Evolutionary conservation across 306 rosid species (phyloP), one percentile per base, ranked within the genome.

Genomic region (Canavalia ensiformis): DNA sequence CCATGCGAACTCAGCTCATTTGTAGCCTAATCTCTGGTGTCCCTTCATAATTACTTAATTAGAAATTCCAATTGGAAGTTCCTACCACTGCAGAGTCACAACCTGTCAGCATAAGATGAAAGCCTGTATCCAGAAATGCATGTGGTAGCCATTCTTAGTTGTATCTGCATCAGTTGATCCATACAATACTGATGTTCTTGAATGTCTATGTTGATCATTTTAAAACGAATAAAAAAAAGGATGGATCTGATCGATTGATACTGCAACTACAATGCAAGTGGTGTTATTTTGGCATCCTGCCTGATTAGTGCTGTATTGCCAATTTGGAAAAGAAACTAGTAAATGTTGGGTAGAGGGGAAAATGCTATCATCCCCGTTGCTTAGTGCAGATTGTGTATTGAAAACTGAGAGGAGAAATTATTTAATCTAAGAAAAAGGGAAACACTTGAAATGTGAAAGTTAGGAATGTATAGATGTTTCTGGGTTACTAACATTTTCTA

Each of bases 401-500:
- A 72, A 72, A 66, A 67, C 12, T 56, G 0, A 34, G 52, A 31
- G 66, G 74, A 74, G 11, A 58, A 31, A 10, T 5, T 49, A 11
- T 66, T 65, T 18, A 65, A 74, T 51, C 5, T 39, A 47, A 8
- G 50, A 58, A 51, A 60, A 44, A 49, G 47, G 73, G 29, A 83
- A 77, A 54, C 18, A 13, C 56, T 47, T 67, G 77, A 55, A 58
- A 70, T 58, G 57, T 55, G 78, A 30, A 70, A 52, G 25, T 35
- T 39, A 60, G 63, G 58, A 49, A 51, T 70, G 46, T 68, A 35
- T 54, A 9, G 39, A 13, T 31, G 55, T 11, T 55, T 45, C 42
- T 51, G 71, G 65, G 69, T 55, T 56, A 41, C 79, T 86, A 79
- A 90, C 72, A 29, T 76, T 78, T 76, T 60, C 44, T 46, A 59